Evolutionary conservation across 2,329 filamentous ascomycete species (phyloP).

Genomic region (Akanthomyces lecanii): DNA sequence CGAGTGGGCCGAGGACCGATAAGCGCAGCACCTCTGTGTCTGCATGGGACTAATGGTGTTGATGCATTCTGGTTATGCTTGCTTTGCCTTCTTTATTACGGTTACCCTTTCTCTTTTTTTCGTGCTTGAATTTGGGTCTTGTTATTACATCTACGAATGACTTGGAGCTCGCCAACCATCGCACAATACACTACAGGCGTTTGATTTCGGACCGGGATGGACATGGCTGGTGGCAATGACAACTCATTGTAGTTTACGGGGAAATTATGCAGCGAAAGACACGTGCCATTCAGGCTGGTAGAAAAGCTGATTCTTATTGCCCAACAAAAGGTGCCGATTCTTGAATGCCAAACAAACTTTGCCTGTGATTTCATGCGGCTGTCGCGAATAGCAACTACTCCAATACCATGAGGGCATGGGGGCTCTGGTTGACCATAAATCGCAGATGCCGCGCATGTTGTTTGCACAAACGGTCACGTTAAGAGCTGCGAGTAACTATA

Average conservation of each 20-base stretch:
- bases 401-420: too few species aligned
- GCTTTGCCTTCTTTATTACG: not conserved
- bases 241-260: not conserved
- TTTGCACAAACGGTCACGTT: too few species aligned
- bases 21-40: slow-evolving; percentile 27
- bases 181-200: slow-evolving; percentile 13
- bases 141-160: not conserved
- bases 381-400: not conserved
- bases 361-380: not conserved
- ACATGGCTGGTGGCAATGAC: slow-evolving; percentile 3
- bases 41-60: not conserved
- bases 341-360: not conserved
- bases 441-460: too few species aligned
- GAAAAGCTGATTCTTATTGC: not conserved
- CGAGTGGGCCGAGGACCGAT: slow-evolving; percentile 84
- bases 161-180: slow-evolving; percentile 1
- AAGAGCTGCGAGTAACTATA: too few species aligned
- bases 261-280: not conserved
- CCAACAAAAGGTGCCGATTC: not conserved
- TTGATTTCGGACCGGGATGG: slow-evolving; percentile 5
- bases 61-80: slow-evolving; percentile 10
- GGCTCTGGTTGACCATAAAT: too few species aligned
- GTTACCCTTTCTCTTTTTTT: slow-evolving; percentile 14
- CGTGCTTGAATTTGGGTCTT: slow-evolving; percentile 15
- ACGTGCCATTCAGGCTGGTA: not conserved